Conservation (phyloP, 768 basidiomycete species). For the Suillus spraguei region DNA sequence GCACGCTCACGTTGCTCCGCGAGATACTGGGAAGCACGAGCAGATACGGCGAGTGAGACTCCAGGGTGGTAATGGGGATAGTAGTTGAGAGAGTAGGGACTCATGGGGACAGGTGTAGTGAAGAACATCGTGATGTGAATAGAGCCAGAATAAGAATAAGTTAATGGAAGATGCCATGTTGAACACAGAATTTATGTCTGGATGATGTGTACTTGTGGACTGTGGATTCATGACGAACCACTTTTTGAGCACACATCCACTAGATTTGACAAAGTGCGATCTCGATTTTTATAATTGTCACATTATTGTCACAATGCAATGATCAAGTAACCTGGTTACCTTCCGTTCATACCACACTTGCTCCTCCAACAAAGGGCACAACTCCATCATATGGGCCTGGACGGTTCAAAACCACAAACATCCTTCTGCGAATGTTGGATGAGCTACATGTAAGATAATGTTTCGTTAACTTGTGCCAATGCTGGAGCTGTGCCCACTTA, state of each 20-base stretch:
- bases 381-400: neutral
- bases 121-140: neutral
- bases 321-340: neutral
- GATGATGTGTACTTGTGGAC: neutral
- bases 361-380: neutral
- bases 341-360: neutral
- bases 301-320: neutral
- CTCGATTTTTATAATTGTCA: neutral
- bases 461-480: neutral
- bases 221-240: neutral
- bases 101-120: neutral
- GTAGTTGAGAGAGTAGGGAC: neutral
- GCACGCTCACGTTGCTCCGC: conserved; percentile 13
- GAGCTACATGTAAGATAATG: neutral
- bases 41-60: too few relatives aligned
- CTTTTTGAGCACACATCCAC: neutral
- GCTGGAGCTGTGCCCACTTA: neutral
- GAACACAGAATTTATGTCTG: neutral
- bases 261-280: neutral
- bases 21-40: conserved; percentile 29
- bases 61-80: neutral
- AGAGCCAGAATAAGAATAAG: neutral
- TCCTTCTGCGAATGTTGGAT: neutral
- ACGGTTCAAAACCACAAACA: neutral
- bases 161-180: neutral